Percentiles rank a stretch among this genome's conserved stretches.
Evolutionary conservation across 164 flowering plant genomes (phyloP).

Genomic region (Hamamelis virginiana): DNA sequence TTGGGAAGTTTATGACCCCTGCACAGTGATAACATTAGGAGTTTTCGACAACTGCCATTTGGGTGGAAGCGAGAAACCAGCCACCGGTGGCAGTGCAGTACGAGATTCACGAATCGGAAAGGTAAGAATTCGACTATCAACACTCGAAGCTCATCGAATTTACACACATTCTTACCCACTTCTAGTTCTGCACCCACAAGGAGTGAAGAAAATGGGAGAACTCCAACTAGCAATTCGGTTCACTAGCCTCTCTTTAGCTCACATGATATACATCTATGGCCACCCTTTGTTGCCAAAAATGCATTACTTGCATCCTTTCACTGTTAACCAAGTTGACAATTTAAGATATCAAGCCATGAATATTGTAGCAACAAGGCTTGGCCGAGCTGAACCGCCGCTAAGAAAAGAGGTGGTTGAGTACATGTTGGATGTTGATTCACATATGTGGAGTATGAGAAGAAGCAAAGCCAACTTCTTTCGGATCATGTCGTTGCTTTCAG

Average conservation of each 20-base stretch:
- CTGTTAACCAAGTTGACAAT: slow-evolving; percentile 20
- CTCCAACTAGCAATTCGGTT: slow-evolving; percentile 24
- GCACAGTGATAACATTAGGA: slow-evolving; percentile 30
- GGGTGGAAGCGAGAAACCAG: slow-evolving; percentile 9
- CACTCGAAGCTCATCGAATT: slow-evolving; percentile 15
- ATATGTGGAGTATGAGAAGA: slow-evolving; percentile 38
- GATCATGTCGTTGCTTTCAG: slow-evolving; percentile 22
- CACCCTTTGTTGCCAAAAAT: slow-evolving; percentile 23
- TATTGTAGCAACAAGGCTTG: slow-evolving; percentile 21
- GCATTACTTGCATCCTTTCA: slow-evolving; percentile 25
- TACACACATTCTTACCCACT: slow-evolving; percentile 27
- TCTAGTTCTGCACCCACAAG: slow-evolving; percentile 17
- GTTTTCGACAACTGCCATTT: slow-evolving; percentile 35
- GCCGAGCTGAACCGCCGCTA: slow-evolving; percentile 28
- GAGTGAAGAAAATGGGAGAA: slow-evolving; percentile 28
- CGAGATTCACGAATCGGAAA: slow-evolving; percentile 30
- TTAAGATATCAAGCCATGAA: slow-evolving; percentile 23
- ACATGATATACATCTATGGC: slow-evolving; percentile 17
- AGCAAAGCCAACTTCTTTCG: slow-evolving; percentile 35
- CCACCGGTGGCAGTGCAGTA: slow-evolving; percentile 2
- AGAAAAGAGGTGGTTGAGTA: slow-evolving; percentile 41
- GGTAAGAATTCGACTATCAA: slow-evolving; percentile 30
- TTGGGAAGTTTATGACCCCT: slow-evolving; percentile 26
- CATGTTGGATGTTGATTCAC: slow-evolving; percentile 34
- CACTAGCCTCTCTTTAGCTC: slow-evolving; percentile 15